phyloP scores from a whole-genome alignment of 2,329 filamentous ascomycete genomes.

The Huntiella bhutanensis region DNA sequence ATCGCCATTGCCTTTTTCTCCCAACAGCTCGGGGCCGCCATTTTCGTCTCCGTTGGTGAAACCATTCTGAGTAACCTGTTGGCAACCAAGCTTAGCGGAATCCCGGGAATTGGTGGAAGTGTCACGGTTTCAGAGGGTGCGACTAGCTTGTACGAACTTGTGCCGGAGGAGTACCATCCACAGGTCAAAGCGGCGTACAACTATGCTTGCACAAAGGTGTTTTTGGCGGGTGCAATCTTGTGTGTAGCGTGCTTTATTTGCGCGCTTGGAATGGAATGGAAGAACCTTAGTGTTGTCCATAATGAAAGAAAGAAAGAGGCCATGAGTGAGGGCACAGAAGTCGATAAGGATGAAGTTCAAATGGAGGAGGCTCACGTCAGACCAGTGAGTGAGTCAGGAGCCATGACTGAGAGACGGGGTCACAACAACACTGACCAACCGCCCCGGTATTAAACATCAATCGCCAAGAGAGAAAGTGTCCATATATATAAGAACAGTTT shows the following conservation, averaged over 20 bases:
- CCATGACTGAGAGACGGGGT: too few species aligned
- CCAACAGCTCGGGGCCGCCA: conserved; percentile 38
- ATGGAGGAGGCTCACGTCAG: too few species aligned
- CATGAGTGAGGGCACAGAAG: too few species aligned
- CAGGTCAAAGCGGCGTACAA: conserved; percentile 47
- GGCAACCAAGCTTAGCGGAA: conserved; percentile 19
- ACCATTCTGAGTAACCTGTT: conserved; percentile 31
- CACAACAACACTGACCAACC: too few species aligned
- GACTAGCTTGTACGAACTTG: conserved; percentile 38
- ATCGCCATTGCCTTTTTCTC: conserved; percentile 37
- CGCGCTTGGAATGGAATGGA: conserved; percentile 44
- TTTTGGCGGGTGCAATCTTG: conserved; percentile 41
- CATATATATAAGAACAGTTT: too few species aligned
- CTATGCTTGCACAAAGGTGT: conserved; percentile 39
- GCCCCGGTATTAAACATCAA: too few species aligned
- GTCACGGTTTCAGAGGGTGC: conserved; percentile 29
- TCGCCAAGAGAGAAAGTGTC: too few species aligned
- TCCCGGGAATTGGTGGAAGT: conserved; percentile 26
- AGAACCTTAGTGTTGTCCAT: conserved; percentile 38
- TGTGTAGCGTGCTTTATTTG: conserved; percentile 36
- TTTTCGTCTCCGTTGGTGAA: conserved; percentile 39
- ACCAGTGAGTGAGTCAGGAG: too few species aligned
- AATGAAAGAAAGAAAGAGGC: too few species aligned
- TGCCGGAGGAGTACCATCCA: conserved; percentile 29
- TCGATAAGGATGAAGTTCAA: too few species aligned